Base-by-base conservation (phyloP, 179 eudicot genomes). In the Spergularia azorica region DNA sequence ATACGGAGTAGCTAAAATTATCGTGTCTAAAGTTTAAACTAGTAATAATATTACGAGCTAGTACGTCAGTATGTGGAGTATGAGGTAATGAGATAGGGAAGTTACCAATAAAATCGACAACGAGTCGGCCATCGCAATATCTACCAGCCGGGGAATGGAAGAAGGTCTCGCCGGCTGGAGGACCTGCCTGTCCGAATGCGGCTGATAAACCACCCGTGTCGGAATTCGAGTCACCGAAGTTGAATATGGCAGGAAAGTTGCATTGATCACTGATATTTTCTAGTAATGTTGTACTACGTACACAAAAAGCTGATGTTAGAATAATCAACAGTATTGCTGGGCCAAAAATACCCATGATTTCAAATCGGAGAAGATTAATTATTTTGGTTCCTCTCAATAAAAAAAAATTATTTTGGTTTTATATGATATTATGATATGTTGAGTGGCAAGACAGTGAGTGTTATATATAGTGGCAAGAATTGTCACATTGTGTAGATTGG, bases 191-290 rank as follows among this genome's bases (percentile, higher is more conserved):
- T 13, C 85, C 85, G 8, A 82, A 82, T 13, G 82, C 77, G 1
- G 85, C 85, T 14, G 85, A 82, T 20, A 82, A 82, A 69, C 85
- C 85, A 0, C 85, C 85, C 0, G 85, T 82, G 71, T 82, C 85
- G 3, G 85, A 82, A 63, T 82, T 82, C 0, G 85, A 82, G 77
- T 82, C 85, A 0, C 85, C 85, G 16, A 82, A 82, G 71, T 82
- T 82, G 54, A 82, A 82, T 21, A 82, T 54, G 0, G 85, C 82
- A 6, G 85, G 86, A 64, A 86, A 83, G 0, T 76, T 61, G 51
- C 88, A 86, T 55, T 69, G 50, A 6, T 60, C 36, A 18, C 3
- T 43, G 8, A 43, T 6, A 43, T 70, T 55, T 20, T 51, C 10
- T 50, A 50, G 15, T 69, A 38, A 13, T 32, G 48, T 38, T 6